Evolutionary conservation across 1,284 basidiomycete species (phyloP), one percentile per base, ranked within the genome.

Genomic region (Ustilago esculenta): DNA sequence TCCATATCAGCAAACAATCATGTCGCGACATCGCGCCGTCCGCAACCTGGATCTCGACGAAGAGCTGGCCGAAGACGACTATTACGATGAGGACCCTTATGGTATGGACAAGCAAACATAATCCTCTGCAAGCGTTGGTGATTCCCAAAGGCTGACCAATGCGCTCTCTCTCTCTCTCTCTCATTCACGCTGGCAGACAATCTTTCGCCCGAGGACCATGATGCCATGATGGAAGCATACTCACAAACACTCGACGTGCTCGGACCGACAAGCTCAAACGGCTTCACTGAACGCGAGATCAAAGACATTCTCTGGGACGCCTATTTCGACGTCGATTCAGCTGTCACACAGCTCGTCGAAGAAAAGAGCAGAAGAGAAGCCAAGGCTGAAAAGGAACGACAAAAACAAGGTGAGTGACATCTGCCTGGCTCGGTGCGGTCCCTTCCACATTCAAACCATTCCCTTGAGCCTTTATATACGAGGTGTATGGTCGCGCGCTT

Each of bases 41-140:
- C 87, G 92, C 68, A 94, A 96, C 82, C 85, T 98, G 41, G 89
- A 98, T 80, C 85, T 97, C 29, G 86, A 90, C 71, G 93, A 94
- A 91, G 68, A 80, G 82, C 71, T 75, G 2, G 77, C 77, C 25
- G 89, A 90, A 75, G 89, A 88, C 42, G 88, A 86, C 35, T 88
- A 88, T 52, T 83, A 72, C 50, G 64, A 65, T 37, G 72, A 75
- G 20, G 75, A 79, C 49, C 68, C 69, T 14, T 80, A 66, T 47
- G 70, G 70, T 73, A 46, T 15, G 69, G 37, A 11, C 17, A 21
- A 25, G 14, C 10, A n/a, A 11, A 20, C 11, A 6, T 24, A 41
- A n/a, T n/a, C 39, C 2, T 21, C 9, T 41, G 21, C 39, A 8
- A 2, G 40, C n/a, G n/a, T n/a, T n/a, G n/a, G n/a, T n/a, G n/a